Evolutionary conservation across 73 alveolate species (phyloP).

Genomic region (Tetrahymena borealis): DNA sequence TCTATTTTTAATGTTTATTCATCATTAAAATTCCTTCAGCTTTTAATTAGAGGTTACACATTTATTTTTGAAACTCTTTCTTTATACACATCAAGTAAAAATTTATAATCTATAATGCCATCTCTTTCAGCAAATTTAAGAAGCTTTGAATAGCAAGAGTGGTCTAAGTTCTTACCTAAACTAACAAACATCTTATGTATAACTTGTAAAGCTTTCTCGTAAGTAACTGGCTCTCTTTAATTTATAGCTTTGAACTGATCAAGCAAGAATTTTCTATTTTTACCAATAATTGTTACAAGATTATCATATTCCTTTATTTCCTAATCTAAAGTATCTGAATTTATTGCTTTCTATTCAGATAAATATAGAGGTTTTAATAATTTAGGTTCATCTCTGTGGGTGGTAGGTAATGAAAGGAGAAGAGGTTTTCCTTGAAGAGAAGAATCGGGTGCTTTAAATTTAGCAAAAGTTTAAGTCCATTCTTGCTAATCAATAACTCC

Average conservation of each 20-base stretch:
- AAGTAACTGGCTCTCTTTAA: background rate
- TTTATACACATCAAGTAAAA: background rate
- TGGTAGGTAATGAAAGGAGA: background rate
- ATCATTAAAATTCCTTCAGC: background rate
- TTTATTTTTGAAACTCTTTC: background rate
- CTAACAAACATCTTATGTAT: background rate
- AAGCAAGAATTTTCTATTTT: conserved; percentile 13
- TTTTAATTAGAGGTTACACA: background rate
- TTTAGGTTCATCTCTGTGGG: background rate
- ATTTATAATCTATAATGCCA: background rate
- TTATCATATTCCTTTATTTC: conserved; percentile 15
- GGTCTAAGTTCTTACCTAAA: background rate
- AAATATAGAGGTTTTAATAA: background rate
- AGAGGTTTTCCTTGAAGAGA: background rate
- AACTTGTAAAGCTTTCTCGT: background rate
- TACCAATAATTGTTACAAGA: background rate
- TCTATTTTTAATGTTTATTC: background rate
- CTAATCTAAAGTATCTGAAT: conserved; percentile 1
- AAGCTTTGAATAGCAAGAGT: background rate
- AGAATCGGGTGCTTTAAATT: background rate
- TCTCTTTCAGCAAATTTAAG: background rate
- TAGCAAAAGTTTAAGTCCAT: conserved; percentile 37
- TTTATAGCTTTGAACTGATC: conserved; percentile 6
- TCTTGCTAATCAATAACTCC: conserved; percentile 39
- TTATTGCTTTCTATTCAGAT: background rate